A percentile compares a stretch with the other conserved stretches of the same genome.
These are phyloP conservation scores for Corynespora cassiicola DNA, from an alignment of 2,329 filamentous ascomycete genomes.

Conservation along the genomic window DNA sequence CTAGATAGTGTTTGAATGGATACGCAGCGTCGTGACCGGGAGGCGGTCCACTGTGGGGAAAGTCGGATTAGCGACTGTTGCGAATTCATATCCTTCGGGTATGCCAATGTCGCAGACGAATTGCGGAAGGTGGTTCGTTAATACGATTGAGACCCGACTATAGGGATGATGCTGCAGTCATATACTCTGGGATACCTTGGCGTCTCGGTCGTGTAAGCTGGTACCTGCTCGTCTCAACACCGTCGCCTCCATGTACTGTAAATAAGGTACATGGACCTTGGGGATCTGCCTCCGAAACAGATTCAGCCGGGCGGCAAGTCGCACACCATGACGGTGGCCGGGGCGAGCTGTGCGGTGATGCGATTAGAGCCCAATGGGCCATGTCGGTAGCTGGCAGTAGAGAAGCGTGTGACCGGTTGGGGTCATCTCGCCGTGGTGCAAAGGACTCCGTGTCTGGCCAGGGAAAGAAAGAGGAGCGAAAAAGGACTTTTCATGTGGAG, in stretches of 20 bases:
- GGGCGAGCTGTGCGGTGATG: slow-evolving; percentile 9
- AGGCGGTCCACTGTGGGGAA: neutral
- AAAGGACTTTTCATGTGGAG: slow-evolving; percentile 20
- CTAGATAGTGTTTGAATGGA: too few relatives aligned
- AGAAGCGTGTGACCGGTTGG: slow-evolving; percentile 16
- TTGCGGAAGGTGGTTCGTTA: slow-evolving; percentile 15
- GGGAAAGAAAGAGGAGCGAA: slow-evolving; percentile 12
- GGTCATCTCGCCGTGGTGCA: slow-evolving; percentile 19
- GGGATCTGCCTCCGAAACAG: slow-evolving; percentile 21
- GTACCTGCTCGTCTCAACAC: slow-evolving; percentile 2
- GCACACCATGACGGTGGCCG: slow-evolving; percentile 9
- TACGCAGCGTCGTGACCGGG: neutral
- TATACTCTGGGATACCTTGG: slow-evolving; percentile 18
- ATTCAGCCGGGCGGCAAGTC: slow-evolving; percentile 22
- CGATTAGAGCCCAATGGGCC: slow-evolving; percentile 11
- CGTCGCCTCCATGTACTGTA: slow-evolving; percentile 9
- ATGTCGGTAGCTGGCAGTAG: slow-evolving; percentile 8
- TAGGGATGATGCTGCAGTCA: slow-evolving; percentile 20
- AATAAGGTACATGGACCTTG: slow-evolving; percentile 14
- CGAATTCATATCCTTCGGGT: slow-evolving; percentile 13
- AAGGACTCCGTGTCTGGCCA: slow-evolving; percentile 16
- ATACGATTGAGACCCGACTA: slow-evolving; percentile 12
- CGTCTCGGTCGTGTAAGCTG: slow-evolving; percentile 13
- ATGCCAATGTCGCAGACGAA: slow-evolving; percentile 10
- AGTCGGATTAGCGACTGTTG: slow-evolving; percentile 5